These are phyloP conservation scores for Lumnitzera racemosa DNA, from an alignment of 345 rosid species.

Conservation along the genomic window DNA sequence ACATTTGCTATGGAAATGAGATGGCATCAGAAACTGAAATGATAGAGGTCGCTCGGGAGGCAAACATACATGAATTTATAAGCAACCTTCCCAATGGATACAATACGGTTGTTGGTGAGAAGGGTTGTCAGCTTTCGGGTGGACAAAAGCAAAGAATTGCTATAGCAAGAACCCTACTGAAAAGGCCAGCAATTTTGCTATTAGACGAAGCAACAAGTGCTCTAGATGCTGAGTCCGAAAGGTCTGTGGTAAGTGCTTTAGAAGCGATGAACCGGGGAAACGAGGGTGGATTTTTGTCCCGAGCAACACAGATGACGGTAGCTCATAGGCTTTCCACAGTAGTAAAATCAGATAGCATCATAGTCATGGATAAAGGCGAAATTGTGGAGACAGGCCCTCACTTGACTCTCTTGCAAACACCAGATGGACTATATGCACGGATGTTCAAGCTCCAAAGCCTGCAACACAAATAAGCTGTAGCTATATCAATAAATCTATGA, in stretches of 20 bases:
- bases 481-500: too few relatives aligned
- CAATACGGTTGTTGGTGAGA: conserved; percentile 50
- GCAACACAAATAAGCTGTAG: not conserved
- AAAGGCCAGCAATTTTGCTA: conserved; percentile 50
- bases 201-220: conserved; percentile 91
- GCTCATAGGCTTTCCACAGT: conserved; percentile 79
- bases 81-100: conserved; percentile 46
- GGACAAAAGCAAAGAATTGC: conserved; percentile 64
- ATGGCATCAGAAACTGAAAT: conserved; percentile 45
- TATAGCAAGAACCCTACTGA: conserved; percentile 48
- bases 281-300: conserved; percentile 14
- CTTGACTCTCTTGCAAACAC: conserved; percentile 29
- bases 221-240: conserved; percentile 70
- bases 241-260: conserved; percentile 42
- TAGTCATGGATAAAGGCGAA: conserved; percentile 65
- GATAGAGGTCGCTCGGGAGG: conserved; percentile 34
- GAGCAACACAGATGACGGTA: conserved; percentile 57
- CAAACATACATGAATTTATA: conserved; percentile 44
- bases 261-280: conserved; percentile 31
- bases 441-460: conserved; percentile 45
- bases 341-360: conserved; percentile 51
- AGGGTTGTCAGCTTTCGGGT: conserved; percentile 59
- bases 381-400: conserved; percentile 73
- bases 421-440: conserved; percentile 62
- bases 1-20: conserved; percentile 38